phyloP scores from a whole-genome alignment of 2,329 filamentous ascomycete species.

The Cercospora zeae-maydis region DNA sequence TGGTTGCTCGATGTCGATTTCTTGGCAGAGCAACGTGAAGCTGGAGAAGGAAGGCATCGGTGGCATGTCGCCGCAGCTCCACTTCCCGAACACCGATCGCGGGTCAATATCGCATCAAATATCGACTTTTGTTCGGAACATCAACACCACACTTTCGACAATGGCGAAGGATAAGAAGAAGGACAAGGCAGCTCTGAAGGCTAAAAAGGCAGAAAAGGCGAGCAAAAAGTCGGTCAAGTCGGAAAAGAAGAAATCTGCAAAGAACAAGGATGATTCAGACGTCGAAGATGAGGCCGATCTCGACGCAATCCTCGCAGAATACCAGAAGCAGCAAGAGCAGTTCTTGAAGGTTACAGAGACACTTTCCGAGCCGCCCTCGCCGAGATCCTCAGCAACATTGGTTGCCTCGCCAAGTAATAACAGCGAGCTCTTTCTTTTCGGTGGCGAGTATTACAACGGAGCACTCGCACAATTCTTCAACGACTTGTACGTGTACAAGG shows the following conservation, averaged over 20 bases:
- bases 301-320: slow-evolving; percentile 88
- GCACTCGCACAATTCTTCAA: slow-evolving; percentile 71
- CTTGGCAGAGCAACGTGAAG: neutral
- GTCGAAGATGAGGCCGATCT: slow-evolving; percentile 91
- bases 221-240: slow-evolving; percentile 83
- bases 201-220: slow-evolving; percentile 54
- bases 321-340: slow-evolving; percentile 83
- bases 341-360: slow-evolving; percentile 91
- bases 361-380: slow-evolving; percentile 66
- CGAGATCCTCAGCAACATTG: slow-evolving; percentile 75
- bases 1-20: neutral
- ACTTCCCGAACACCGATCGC: neutral
- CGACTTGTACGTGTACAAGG: slow-evolving; percentile 66
- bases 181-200: slow-evolving; percentile 32
- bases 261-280: slow-evolving; percentile 79
- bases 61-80: neutral
- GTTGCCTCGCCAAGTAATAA: slow-evolving; percentile 80
- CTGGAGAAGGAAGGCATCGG: neutral
- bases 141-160: slow-evolving; percentile 26
- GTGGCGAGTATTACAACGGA: slow-evolving; percentile 94
- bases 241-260: slow-evolving; percentile 55
- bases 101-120: neutral
- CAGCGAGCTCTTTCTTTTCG: slow-evolving; percentile 87
- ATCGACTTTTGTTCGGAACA: neutral
- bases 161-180: slow-evolving; percentile 52